Evolutionary conservation across 768 basidiomycete species (phyloP).

Genomic region (Lentinula lateritia): DNA sequence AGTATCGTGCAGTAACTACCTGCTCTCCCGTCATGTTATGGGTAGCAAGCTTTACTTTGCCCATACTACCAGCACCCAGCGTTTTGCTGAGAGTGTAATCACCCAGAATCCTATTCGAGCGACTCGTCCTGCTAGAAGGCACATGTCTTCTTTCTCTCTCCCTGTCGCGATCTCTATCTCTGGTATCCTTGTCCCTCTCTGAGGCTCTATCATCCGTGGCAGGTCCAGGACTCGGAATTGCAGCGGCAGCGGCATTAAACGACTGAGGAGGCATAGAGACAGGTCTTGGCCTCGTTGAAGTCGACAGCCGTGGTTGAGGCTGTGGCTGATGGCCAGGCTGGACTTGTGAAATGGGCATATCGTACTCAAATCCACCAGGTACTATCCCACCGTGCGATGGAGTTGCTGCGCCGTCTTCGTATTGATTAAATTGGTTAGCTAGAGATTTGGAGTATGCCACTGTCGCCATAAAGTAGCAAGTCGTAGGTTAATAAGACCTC

Average conservation of each 20-base stretch:
- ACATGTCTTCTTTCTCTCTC: constrained; percentile 16
- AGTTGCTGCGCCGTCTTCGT: constrained; percentile 41
- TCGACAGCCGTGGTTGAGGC: constrained; percentile 21
- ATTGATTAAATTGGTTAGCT: constrained; percentile 39
- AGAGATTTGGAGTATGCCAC: constrained; percentile 41
- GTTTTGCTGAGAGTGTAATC: constrained; percentile 97
- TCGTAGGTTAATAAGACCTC: not conserved
- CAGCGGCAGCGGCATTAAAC: constrained; percentile 18
- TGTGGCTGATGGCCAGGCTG: constrained; percentile 14
- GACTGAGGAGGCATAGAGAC: constrained; percentile 73
- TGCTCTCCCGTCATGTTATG: constrained; percentile 89
- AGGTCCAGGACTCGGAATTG: constrained; percentile 18
- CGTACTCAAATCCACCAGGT: constrained; percentile 59
- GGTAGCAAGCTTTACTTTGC: constrained; percentile 94
- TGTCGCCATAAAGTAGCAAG: constrained; percentile 26
- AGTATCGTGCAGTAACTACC: constrained; percentile 39
- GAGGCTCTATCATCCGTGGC: constrained; percentile 19
- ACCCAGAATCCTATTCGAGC: constrained; percentile 66
- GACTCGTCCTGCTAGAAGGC: constrained; percentile 23
- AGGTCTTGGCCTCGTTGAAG: constrained; percentile 50
- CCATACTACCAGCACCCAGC: constrained; percentile 97
- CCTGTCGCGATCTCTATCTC: constrained; percentile 20
- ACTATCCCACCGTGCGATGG: constrained; percentile 52
- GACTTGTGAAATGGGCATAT: constrained; percentile 47
- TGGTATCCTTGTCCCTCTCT: constrained; percentile 18